phyloP scores from a whole-genome alignment of 2,329 filamentous ascomycete species.

The Nannizziopsis arthrosporioides region DNA sequence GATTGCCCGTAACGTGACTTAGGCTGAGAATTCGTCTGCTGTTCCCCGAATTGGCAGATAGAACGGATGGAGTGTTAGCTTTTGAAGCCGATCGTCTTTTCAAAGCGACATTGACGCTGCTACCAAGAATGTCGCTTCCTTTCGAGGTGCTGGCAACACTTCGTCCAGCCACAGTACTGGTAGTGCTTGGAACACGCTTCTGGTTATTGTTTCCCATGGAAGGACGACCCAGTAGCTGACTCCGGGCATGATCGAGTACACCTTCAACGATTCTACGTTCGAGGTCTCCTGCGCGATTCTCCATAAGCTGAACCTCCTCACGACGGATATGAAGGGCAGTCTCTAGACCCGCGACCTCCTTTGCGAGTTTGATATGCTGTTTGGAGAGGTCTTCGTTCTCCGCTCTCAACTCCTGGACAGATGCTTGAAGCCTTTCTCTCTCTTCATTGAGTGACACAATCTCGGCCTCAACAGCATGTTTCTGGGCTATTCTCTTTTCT shows the following conservation, averaged over 20 bases:
- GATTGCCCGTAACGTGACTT: slow-evolving; percentile 75
- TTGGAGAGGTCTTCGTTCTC: slow-evolving; percentile 57
- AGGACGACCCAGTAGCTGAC: slow-evolving; percentile 63
- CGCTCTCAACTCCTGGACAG: slow-evolving; percentile 38
- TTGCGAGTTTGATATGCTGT: slow-evolving; percentile 68
- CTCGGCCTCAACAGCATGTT: slow-evolving; percentile 48
- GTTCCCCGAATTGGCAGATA: slow-evolving; percentile 39
- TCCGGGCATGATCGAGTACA: slow-evolving; percentile 86
- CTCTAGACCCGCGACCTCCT: slow-evolving; percentile 81
- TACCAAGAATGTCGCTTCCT: slow-evolving; percentile 30
- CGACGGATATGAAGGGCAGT: slow-evolving; percentile 79
- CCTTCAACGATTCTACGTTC: slow-evolving; percentile 90
- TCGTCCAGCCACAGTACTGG: slow-evolving; percentile 30
- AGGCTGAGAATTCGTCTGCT: slow-evolving; percentile 77
- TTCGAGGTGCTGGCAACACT: slow-evolving; percentile 29
- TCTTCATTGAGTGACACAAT: slow-evolving; percentile 44
- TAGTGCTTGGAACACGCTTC: slow-evolving; percentile 40
- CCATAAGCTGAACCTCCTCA: slow-evolving; percentile 86
- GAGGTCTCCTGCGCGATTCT: slow-evolving; percentile 71
- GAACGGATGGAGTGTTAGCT: slow-evolving; percentile 31
- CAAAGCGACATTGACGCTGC: slow-evolving; percentile 37
- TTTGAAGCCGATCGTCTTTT: slow-evolving; percentile 42
- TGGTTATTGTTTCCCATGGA: slow-evolving; percentile 42
- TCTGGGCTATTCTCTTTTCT: slow-evolving; percentile 59
- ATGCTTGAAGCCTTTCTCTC: slow-evolving; percentile 50